Evolutionary conservation across 805 yeast species (phyloP).

Genomic region (Metahyphopichia silvanorum): DNA sequence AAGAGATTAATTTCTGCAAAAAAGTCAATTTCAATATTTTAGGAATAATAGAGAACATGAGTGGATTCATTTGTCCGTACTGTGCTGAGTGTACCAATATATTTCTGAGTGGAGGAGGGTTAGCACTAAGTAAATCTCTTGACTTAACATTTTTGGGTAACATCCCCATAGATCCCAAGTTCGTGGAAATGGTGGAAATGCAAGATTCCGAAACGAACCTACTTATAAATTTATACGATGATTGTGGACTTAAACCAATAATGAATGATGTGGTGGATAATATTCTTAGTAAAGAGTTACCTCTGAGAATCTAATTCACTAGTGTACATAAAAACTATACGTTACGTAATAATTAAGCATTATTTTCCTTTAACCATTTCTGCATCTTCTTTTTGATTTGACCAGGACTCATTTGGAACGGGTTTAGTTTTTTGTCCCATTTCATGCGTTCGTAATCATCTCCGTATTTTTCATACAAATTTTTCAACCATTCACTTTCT

Average conservation of each 20-base stretch:
- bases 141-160: constrained; percentile 73
- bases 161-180: constrained; percentile 90
- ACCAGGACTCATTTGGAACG: constrained; percentile 80
- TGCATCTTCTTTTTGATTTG: constrained; percentile 69
- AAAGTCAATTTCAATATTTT: constrained; percentile 78
- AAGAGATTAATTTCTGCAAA: constrained; percentile 87
- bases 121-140: constrained; percentile 58
- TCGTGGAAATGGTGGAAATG: constrained; percentile 82
- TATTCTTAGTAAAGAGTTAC: constrained; percentile 26
- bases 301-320: constrained; percentile 16
- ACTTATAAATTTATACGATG: constrained; percentile 33
- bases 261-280: constrained; percentile 34
- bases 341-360: constrained; percentile 10
- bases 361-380: constrained; percentile 61
- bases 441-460: constrained; percentile 87
- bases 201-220: constrained; percentile 31
- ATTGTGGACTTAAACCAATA: constrained; percentile 34
- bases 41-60: constrained; percentile 94
- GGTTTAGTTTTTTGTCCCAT: constrained; percentile 84
- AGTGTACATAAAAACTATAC: neutral
- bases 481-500: constrained; percentile 69
- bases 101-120: constrained; percentile 93
- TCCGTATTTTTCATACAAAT: constrained; percentile 73
- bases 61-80: constrained; percentile 92
- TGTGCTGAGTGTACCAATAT: constrained; percentile 91